Conservation (phyloP, 192 early-diverging fungal genomes). For the Chytriomyces sp. region DNA sequence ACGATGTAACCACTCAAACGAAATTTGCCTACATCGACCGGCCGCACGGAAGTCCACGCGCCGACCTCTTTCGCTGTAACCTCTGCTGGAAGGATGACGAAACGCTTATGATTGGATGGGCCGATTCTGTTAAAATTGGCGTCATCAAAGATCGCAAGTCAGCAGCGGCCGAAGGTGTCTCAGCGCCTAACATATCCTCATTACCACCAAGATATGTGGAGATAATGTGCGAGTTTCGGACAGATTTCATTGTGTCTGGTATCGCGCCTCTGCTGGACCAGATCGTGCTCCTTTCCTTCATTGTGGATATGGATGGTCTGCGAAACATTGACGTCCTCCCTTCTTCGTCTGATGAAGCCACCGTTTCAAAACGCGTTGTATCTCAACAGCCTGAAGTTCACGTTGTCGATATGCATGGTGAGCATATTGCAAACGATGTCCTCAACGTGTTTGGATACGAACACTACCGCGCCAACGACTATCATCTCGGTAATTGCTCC, state of each 20-base stretch:
- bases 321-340: slow-evolving; percentile 55
- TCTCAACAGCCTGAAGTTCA: slow-evolving; percentile 86
- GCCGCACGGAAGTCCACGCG: slow-evolving; percentile 72
- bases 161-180: slow-evolving; percentile 34
- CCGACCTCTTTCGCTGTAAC: slow-evolving; percentile 84
- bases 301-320: slow-evolving; percentile 56
- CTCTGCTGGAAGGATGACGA: slow-evolving; percentile 81
- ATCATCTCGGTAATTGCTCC: slow-evolving; percentile 73
- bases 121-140: slow-evolving; percentile 86
- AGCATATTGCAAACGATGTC: slow-evolving; percentile 87
- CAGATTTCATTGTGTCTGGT: slow-evolving; percentile 82
- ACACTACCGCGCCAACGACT: slow-evolving; percentile 93
- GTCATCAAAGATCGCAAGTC: slow-evolving; percentile 60
- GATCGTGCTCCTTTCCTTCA: slow-evolving; percentile 72
- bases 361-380: slow-evolving; percentile 20
- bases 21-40: slow-evolving; percentile 86
- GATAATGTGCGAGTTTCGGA: slow-evolving; percentile 69
- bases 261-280: slow-evolving; percentile 79
- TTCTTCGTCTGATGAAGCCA: background rate
- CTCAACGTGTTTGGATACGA: slow-evolving; percentile 82
- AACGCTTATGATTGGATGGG: slow-evolving; percentile 92
- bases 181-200: slow-evolving; percentile 23
- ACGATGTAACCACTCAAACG: slow-evolving; percentile 68
- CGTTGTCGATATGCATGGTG: slow-evolving; percentile 77
- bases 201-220: slow-evolving; percentile 61